Evolutionary conservation across 176 grass and related monocot genomes (phyloP).

Genomic region (Cenchrus fungigraminus): DNA sequence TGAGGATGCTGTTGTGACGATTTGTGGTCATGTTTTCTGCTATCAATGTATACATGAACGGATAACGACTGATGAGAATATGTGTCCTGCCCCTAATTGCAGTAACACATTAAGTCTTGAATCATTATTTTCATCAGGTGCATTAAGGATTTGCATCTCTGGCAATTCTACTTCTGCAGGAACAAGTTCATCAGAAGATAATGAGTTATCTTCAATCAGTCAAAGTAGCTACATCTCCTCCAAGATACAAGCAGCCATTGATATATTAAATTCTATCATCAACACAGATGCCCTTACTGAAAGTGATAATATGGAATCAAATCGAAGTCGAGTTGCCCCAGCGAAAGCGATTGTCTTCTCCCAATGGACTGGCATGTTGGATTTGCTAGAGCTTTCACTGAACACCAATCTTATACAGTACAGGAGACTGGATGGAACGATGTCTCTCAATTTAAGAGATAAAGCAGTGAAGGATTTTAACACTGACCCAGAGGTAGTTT

Average conservation of each 20-base stretch:
- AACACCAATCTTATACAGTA: slow-evolving; percentile 87
- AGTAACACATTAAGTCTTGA: slow-evolving; percentile 65
- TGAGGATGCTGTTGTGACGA: slow-evolving; percentile 86
- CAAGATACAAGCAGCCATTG: slow-evolving; percentile 76
- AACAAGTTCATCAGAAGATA: slow-evolving; percentile 57
- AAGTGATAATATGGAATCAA: slow-evolving; percentile 51
- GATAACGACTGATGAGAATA: slow-evolving; percentile 83
- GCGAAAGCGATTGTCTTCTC: slow-evolving; percentile 98
- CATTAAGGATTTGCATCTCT: slow-evolving; percentile 71
- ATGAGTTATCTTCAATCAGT: slow-evolving; percentile 61
- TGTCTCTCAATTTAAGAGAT: slow-evolving; percentile 87
- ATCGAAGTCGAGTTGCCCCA: slow-evolving; percentile 48
- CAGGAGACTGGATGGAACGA: slow-evolving; percentile 94
- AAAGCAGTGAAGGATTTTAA: slow-evolving; percentile 93
- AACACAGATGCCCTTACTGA: slow-evolving; percentile 43
- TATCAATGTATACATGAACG: slow-evolving; percentile 90
- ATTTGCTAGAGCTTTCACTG: slow-evolving; percentile 86
- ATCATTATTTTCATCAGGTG: slow-evolving; percentile 75
- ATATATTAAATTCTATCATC: slow-evolving; percentile 72
- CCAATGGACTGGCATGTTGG: slow-evolving; percentile 98
- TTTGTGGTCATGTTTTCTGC: slow-evolving; percentile 98
- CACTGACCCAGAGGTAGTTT: slow-evolving; percentile 85
- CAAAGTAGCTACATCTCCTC: slow-evolving; percentile 84
- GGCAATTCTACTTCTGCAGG: slow-evolving; percentile 57
- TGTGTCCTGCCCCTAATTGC: slow-evolving; percentile 69